Percentiles rank a stretch among this genome's conserved stretches.
phyloP scores from a whole-genome alignment of 2,329 filamentous ascomycete species.

The Stemphylium vesicarium region DNA sequence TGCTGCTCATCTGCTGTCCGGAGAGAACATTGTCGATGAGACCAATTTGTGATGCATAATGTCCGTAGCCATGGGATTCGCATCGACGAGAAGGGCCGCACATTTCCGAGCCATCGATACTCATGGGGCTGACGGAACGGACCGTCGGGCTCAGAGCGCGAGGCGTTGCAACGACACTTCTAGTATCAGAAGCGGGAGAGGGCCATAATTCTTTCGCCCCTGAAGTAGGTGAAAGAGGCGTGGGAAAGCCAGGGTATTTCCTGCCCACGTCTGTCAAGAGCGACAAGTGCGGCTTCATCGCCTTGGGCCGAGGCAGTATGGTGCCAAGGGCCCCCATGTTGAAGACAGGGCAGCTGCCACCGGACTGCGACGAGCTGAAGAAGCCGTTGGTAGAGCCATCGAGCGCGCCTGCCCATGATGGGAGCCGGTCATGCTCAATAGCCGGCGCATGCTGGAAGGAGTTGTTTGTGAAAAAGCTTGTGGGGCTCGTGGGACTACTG shows the following conservation, averaged over 20 bases:
- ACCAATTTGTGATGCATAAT: slow-evolving; percentile 18
- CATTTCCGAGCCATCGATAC: slow-evolving; percentile 35
- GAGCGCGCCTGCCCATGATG: slow-evolving; percentile 20
- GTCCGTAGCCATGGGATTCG: slow-evolving; percentile 20
- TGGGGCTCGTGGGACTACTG: slow-evolving; percentile 24
- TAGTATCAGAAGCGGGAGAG: slow-evolving; percentile 31
- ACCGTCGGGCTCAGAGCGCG: slow-evolving; percentile 17
- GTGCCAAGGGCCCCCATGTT: slow-evolving; percentile 25
- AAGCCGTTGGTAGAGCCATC: slow-evolving; percentile 19
- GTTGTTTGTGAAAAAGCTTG: slow-evolving; percentile 21
- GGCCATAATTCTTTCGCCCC: slow-evolving; percentile 38
- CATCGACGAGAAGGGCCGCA: slow-evolving; percentile 24
- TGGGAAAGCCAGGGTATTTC: slow-evolving; percentile 44
- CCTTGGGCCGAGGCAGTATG: slow-evolving; percentile 3
- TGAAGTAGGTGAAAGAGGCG: slow-evolving; percentile 37
- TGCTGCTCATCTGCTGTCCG: not conserved
- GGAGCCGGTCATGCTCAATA: slow-evolving; percentile 1
- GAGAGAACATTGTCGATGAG: slow-evolving; percentile 23
- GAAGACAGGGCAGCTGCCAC: slow-evolving; percentile 19
- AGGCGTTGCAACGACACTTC: slow-evolving; percentile 16
- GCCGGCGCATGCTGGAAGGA: slow-evolving; percentile 15
- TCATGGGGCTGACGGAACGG: slow-evolving; percentile 30
- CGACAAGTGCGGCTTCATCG: slow-evolving; percentile 23
- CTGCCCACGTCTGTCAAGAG: slow-evolving; percentile 37
- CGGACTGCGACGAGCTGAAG: not conserved